Evolutionary conservation across 306 rosid genomes (phyloP), one percentile per base, ranked within the genome.

Genomic region (Comarum palustre): DNA sequence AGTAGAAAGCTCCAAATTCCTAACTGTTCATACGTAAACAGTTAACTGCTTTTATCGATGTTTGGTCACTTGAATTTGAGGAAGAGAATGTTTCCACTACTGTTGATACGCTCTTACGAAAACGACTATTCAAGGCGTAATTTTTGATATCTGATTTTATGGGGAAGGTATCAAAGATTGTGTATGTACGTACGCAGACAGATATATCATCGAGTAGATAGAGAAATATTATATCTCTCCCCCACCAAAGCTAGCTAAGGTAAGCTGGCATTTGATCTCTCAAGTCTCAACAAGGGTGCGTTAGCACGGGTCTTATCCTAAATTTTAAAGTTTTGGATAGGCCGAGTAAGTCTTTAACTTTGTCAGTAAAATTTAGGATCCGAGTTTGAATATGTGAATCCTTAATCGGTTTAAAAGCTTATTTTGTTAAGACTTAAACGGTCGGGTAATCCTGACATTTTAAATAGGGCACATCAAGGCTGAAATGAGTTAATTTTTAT

Each of bases 1-100:
- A 43, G 62, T 74, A 73, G 34, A 57, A 57, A 12, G 63, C 27
- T 78, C 87, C 96, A 87, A 90, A 82, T 73, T 48, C 73, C 5
- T 14, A 70, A 82, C 96, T 87, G 86, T 90, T 85, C 87, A 80
- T 58, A 31, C 84, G 73, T 59, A 43, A 68, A 76, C 22, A 63
- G 73, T 54, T 81, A 19, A 78, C 71, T 83, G 3, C 60, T 79
- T 77, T 77, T 48, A 76, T 82, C 82, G 61, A 29, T 76, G 55
- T 50, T 74, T 66, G 31, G 19, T n/a, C 72, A 45, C 31, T 46
- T 62, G 65, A 77, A 68, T 78, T 80, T 77, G 81, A 38, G 82
- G 79, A 75, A 69, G 68, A 80, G 73, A 80, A 75, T 75, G 79
- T 86, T 86, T 79, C 74, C 25, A 72, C 64, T 61, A 85, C 92